Percentiles rank a stretch among this genome's conserved stretches.
Conservation (phyloP, 805 yeast genomes). For the Phaffomyces antillensis region DNA sequence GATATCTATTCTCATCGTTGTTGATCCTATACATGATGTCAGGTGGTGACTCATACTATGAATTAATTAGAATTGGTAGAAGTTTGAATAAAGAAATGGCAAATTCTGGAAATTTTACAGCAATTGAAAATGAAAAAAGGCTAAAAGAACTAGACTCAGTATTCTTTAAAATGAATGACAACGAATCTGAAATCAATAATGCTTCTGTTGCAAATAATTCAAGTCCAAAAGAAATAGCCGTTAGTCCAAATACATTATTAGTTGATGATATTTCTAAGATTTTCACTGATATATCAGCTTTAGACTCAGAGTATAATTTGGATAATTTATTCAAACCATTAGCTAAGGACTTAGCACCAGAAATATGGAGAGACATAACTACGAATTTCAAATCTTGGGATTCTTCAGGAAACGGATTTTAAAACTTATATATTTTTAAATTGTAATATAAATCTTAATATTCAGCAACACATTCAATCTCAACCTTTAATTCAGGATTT, state of each 20-base stretch:
- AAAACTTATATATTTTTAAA: not conserved
- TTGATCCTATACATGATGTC: constrained; percentile 25
- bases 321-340: constrained; percentile 14
- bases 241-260: constrained; percentile 14
- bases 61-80: constrained; percentile 18
- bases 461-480: constrained; percentile 43
- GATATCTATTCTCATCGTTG: constrained; percentile 30
- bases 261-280: constrained; percentile 17
- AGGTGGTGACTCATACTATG: constrained; percentile 16
- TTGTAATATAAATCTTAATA: constrained; percentile 4
- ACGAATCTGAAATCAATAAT: not conserved
- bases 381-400: constrained; percentile 19
- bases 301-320: constrained; percentile 4
- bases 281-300: constrained; percentile 11
- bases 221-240: not conserved
- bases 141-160: constrained; percentile 21
- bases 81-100: constrained; percentile 22
- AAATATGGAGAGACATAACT: constrained; percentile 18
- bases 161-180: constrained; percentile 11
- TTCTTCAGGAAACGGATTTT: constrained; percentile 11
- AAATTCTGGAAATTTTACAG: constrained; percentile 26
- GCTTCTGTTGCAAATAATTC: not conserved
- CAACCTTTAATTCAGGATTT: constrained; percentile 40
- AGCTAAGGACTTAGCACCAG: constrained; percentile 14
- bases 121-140: constrained; percentile 24